Base-by-base conservation (phyloP, 2,329 filamentous ascomycete genomes). In the Alternaria ethzedia region DNA sequence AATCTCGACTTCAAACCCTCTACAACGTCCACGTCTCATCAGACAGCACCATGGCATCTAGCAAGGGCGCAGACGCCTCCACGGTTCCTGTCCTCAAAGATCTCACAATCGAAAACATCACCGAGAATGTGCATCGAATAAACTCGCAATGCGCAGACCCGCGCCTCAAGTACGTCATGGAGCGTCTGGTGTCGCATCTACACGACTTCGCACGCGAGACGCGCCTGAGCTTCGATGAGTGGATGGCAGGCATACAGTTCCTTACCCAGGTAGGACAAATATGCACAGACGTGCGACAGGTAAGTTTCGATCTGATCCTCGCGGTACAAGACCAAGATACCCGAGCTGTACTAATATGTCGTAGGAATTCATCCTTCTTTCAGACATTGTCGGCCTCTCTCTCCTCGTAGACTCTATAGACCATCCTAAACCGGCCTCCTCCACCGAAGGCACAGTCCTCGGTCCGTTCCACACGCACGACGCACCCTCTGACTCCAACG, bases 401-500 rank as follows among this genome's bases (percentile, higher is more conserved):
- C 86, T 94, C 63, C 87, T 96, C 5, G 89, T 96, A 69, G 92
- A 96, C 82, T 88, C 86, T 70, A 94, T 96, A 83, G 91, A 94
- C 82, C 91, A 95, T 81, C 92, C 92, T 25, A 95, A 93, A 77
- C 91, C 91, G 0, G 75, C 87, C 0, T 79, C 83, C 46, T 86
- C 85, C 26, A 96, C 92, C 25, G 91, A 95, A 79, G 91, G 92
- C 61, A 93, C 91, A 1, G 91, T 96, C 11, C 86, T 95, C 0
- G 92, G 92, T 0, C 92, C 92, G 41, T 95, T 94, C 83, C 91
- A 95, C 83, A 93, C 90, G 1, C 91, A 94, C 80, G 91, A 94
- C 73, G 91, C 91, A 8, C 84, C 88, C 7, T 71, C 79, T 8
- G 80, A 87, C 28, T 68, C 81, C 9, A 83, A 87, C 56, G 92